Base-by-base conservation (phyloP, 2,329 filamentous ascomycete genomes). In the Ampelomyces quisqualis region DNA sequence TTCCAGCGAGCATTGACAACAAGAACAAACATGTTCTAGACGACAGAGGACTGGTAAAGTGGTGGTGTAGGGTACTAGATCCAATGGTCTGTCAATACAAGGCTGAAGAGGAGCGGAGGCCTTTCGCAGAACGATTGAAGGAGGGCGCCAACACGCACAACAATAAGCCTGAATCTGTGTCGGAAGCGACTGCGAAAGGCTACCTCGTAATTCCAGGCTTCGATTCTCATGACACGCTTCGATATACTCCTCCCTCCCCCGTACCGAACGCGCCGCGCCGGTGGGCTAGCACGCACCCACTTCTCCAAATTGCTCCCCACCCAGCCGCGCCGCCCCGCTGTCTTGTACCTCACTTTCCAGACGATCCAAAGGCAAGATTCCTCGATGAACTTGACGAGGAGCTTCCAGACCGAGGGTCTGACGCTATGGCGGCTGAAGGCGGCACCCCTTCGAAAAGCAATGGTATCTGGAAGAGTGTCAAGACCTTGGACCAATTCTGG, bases 341-440 rank as follows among this genome's bases (percentile, higher is more conserved):
- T 62, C 74, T 97, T 6, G 85, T 98, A 4, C 93, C 93, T 1
- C 84, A 85, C 15, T 95, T 94, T 49, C 93, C 93, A 1, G 93
- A 98, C 64, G 93, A 98, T 50, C 93, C 93, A 1, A 98, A 98
- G 65, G 84, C 90, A 1, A 81, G 93, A 4, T 97, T 90, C 60
- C 77, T 95, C 31, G 80, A 88, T 45, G 91, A 97, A 62, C 73
- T 98, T 3, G 91, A 98, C 58, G 87, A 91, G 21, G 89, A 94
- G 62, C 77, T 87, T 0, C 77, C 80, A 1, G 80, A 80, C 20
- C 74, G 78, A 19, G 58, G 57, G 10, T 59, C 52, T 9, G 58
- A 64, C 38, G 53, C 51, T 2, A 62, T 65, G 32, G 52, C 61
- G 53, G 29, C 67, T 53, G 52, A 64, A 51, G 43, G 63, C 54